Evolutionary conservation across 2,329 filamentous ascomycete species (phyloP).

Genomic region (Fusarium redolens): DNA sequence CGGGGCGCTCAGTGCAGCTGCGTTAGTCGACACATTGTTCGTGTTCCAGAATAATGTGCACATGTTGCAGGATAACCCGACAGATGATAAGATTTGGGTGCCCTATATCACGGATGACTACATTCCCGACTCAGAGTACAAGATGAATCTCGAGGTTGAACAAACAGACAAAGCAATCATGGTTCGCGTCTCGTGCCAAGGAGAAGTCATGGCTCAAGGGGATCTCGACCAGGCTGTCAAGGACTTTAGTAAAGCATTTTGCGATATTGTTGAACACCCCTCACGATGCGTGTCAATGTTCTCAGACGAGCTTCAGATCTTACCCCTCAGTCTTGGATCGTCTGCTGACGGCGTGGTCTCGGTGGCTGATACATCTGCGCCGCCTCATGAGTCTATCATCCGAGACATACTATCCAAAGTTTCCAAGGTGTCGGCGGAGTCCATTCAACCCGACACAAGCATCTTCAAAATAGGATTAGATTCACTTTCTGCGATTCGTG

Average conservation of each 20-base stretch:
- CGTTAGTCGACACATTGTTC: not conserved
- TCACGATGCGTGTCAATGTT: not conserved
- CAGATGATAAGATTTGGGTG: not conserved
- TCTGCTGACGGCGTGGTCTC: not conserved
- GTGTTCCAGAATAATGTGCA: not conserved
- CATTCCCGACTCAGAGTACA: not conserved
- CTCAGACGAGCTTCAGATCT: not conserved
- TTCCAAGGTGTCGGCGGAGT: not conserved
- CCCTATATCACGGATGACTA: not conserved
- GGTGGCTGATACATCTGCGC: not conserved
- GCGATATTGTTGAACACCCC: not conserved
- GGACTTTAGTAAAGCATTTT: not conserved
- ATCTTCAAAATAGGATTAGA: not conserved
- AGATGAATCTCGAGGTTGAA: not conserved
- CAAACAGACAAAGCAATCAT: not conserved
- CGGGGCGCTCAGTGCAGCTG: not conserved
- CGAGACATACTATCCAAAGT: not conserved
- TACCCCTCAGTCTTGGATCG: not conserved
- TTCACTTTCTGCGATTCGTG: not conserved
- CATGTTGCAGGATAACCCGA: not conserved
- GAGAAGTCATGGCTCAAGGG: not conserved
- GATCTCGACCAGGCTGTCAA: not conserved
- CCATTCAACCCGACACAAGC: not conserved
- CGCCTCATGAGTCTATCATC: not conserved
- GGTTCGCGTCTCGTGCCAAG: not conserved